Base-by-base conservation (phyloP, 495 filamentous ascomycete genomes). In the Podospora comata region DNA sequence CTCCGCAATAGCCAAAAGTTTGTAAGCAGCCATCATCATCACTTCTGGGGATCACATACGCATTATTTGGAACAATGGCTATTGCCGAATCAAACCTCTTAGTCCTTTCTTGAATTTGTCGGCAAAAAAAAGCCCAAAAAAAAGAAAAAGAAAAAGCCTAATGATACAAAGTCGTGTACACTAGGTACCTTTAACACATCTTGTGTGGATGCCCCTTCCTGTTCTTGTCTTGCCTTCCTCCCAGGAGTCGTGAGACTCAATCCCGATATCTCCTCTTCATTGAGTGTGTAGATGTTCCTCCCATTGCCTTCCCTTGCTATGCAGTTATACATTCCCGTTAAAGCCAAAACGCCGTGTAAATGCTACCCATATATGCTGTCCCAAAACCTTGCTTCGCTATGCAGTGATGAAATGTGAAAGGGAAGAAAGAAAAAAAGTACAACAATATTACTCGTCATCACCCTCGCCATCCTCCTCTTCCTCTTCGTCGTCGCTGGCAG, bases 401-500 rank as follows among this genome's bases (percentile, higher is more conserved):
- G 61, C 61, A 63, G 19, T 39, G 34, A 48, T 44, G 6, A 32
- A 39, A 20, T 23, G 48, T 2, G 19, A 55, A 65, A 56, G 9
- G 53, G 7, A 65, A 16, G 9, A 28, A 28, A 54, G 11, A 54
- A 60, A 58, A 73, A 65, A 74, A 70, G 26, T 71, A 64, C 27
- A 26, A 60, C 27, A 72, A 67, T 76, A 71, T 32, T 70, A 64
- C 27, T 77, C 66, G 2, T 78, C 73, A 16, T 77, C 73, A 5
- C 70, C 78, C 0, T 77, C 73, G 4, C 73, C 79, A 16, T 84
- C 81, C 20, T 82, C 82, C 16, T 81, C 85, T 0, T 86, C 83
- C 1, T 88, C 84, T 32, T 87, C 85, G 5, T 90, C 87, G 32
- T 88, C 84, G 5, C 79, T 76, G 18, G 78, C 81, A 6, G 91